Base-by-base conservation (phyloP, 371 early-diverging fungal species). In the Lichtheimia corymbifera region DNA sequence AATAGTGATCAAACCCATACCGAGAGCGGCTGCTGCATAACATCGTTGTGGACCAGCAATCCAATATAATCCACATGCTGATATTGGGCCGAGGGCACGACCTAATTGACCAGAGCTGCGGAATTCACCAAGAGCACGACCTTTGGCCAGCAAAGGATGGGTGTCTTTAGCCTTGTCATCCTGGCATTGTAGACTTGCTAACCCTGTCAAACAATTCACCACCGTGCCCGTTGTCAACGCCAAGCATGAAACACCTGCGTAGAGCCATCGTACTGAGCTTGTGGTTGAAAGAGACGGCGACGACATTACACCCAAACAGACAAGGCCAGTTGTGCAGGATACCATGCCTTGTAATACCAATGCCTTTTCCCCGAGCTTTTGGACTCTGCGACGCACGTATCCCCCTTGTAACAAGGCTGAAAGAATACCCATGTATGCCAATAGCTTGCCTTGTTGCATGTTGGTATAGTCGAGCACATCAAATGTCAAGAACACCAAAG, bases 201-300 rank as follows among this genome's bases (percentile, higher is more conserved):
- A 67, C 30, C 91, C 83, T 7, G 94, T 97, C 60, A 98, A 75
- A 50, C 91, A 89, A 63, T 91, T 95, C 35, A 95, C 96, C 0
- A 97, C 98, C 0, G 97, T 97, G 15, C 96, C 97, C 24, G 91
- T 90, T 0, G 98, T 93, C 56, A 96, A 83, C 0, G 95, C 93
- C 63, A 97, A 71, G 27, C 88, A 91, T n/a, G 87, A 75, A 0
- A 91, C 91, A 15, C 90, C 91, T 24, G 59, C 49, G 43, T 71
- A 81, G 5, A 67, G 55, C 68, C 64, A 74, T 24, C 24, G 15
- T 3, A 30, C 13, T 11, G 71, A 51, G 4, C 60, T 47, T 3
- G 42, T n/a, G 4, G 47, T 61, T 12, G 57, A 63, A n/a, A 41
- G 43, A 2, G 35, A 35, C 1, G n/a, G 6, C 4, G 57, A 41